Evolutionary conservation across 2,329 filamentous ascomycete genomes (phyloP).

Genomic region (Aspergillus luchuensis): DNA sequence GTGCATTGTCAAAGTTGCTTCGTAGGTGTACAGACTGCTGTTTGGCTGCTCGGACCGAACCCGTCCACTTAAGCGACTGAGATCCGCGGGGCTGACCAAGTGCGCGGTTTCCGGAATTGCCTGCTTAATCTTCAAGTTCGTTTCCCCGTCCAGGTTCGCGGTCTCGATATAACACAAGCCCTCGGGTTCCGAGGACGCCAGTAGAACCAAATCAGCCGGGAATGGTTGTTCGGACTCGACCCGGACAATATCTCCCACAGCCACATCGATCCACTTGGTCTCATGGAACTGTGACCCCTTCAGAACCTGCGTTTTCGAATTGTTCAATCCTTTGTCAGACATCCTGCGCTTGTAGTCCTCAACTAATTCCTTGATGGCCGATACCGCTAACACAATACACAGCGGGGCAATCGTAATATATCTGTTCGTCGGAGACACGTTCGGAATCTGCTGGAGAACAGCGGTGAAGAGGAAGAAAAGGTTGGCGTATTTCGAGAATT

Average conservation of each 20-base stretch:
- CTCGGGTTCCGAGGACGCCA: constrained; percentile 95
- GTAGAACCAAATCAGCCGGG: constrained; percentile 85
- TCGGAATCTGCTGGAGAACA: constrained; percentile 89
- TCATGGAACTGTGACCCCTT: constrained; percentile 82
- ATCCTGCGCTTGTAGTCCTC: constrained; percentile 90
- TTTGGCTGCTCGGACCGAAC: constrained; percentile 96
- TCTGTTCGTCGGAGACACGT: constrained; percentile 89
- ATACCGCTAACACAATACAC: constrained; percentile 86
- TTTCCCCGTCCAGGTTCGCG: constrained; percentile 95
- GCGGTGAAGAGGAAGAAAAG: constrained; percentile 99
- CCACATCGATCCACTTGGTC: constrained; percentile 89
- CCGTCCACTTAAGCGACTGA: constrained; percentile 81
- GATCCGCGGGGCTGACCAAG: constrained; percentile 81
- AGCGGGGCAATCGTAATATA: constrained; percentile 98
- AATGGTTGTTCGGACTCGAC: constrained; percentile 96
- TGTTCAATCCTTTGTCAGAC: constrained; percentile 84
- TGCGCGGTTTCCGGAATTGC: constrained; percentile 87
- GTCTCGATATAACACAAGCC: constrained; percentile 98
- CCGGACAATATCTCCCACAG: constrained; percentile 87
- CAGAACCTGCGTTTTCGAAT: constrained; percentile 79
- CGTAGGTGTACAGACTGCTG: constrained; percentile 97
- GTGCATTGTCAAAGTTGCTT: constrained; percentile 90
- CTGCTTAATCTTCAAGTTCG: constrained; percentile 98
- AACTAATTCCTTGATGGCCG: constrained; percentile 88
- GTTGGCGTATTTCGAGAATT: constrained; percentile 99